These are phyloP conservation scores for Sclerotinia sclerotiorum DNA, from an alignment of 2,329 filamentous ascomycete genomes.

Conservation along the genomic window DNA sequence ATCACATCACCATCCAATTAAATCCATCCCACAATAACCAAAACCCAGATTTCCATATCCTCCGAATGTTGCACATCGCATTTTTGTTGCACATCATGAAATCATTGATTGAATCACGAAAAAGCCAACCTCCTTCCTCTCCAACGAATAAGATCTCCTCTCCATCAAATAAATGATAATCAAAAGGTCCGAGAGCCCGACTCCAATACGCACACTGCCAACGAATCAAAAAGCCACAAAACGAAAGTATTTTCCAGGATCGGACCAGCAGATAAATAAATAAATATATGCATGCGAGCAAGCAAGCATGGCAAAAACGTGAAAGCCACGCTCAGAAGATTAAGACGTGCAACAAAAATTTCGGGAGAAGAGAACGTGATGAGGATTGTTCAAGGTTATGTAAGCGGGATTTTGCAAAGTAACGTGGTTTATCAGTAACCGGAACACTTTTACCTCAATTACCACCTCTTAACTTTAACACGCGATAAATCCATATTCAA, in stretches of 20 bases:
- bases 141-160: no score
- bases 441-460: no score
- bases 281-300: background rate
- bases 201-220: background rate
- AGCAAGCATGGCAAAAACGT: constrained; percentile 20
- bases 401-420: background rate
- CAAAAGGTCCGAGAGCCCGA: background rate
- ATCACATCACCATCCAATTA: background rate
- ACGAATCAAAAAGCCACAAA: background rate
- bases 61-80: constrained; percentile 20
- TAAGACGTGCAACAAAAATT: constrained; percentile 23
- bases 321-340: constrained; percentile 22
- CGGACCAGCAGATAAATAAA: background rate
- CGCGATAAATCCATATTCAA: no score
- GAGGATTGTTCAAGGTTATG: background rate
- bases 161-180: no score
- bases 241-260: background rate
- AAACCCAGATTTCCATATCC: background rate
- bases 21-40: background rate
- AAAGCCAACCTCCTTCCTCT: no score
- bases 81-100: constrained; percentile 20
- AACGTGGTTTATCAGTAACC: no score
- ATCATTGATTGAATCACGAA: no score
- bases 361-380: background rate
- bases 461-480: no score